Base-by-base conservation (phyloP, 768 basidiomycete genomes). In the Symmetrospora coprosmae region DNA sequence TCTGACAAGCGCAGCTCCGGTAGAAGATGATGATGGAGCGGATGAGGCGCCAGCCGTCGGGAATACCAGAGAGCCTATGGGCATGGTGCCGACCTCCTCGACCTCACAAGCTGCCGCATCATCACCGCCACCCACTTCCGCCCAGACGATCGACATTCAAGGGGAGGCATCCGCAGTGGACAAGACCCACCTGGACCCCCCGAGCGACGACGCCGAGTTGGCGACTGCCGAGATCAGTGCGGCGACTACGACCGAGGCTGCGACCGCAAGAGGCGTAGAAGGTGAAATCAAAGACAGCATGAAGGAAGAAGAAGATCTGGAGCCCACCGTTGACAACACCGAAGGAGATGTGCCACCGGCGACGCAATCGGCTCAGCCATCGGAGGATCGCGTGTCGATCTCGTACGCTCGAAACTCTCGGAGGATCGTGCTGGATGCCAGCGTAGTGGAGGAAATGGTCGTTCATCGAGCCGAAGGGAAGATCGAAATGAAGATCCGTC, bases 381-480 rank as follows among this genome's bases (percentile, higher is more conserved):
- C 52, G 2, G 62, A 65, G 2, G 66, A 76, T 56, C 68, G 76
- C 19, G 65, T 99, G n/a, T 94, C 91, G 7, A 89, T 97, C 71
- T 85, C 92, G 0, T 99, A 94, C 73, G 88, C 89, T 58, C 83
- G 83, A 41, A 89, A 88, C 49, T 83, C 83, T 61, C 78, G 87
- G 48, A 79, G 94, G 38, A 76, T 99, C 49, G 84, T 94, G 27
- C 77, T 97, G 60, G 84, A 97, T 71, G 86, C 92, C 1, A 84
- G 85, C 65, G 81, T 85, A 28, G 87, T 97, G 21, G 81, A 87
- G 39, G 78, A 77, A 48, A 77, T 99, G 56, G 83, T 81, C 66
- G 79, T 99, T 9, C 84, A 80, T 72, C 79, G 94, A 38, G 78
- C 78, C 31, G 85, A 87, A 51, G 90, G 87, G 34, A 82, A 83